Evolutionary conservation across 495 filamentous ascomycete species (phyloP).

Genomic region (Daldinia childiae): DNA sequence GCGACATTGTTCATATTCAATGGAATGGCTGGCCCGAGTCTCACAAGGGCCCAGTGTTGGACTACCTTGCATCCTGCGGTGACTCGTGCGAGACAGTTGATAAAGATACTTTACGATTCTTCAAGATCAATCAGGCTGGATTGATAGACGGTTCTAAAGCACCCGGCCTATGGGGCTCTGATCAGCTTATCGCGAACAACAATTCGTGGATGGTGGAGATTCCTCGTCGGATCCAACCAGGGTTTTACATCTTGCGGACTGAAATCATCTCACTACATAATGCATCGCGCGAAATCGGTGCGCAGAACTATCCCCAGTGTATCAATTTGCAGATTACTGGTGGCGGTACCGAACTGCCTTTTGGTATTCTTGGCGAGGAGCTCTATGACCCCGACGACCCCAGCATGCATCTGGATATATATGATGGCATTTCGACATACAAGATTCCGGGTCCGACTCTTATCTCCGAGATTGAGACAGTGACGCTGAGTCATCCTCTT

Average conservation of each 20-base stretch:
- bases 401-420: constrained; percentile 51
- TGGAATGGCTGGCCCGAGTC: constrained; percentile 73
- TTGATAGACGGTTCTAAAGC: constrained; percentile 58
- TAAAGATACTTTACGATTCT: constrained; percentile 71
- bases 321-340: constrained; percentile 65
- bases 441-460: constrained; percentile 62
- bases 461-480: constrained; percentile 50
- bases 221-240: constrained; percentile 65
- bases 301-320: constrained; percentile 79
- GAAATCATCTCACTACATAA: constrained; percentile 80
- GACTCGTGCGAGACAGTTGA: constrained; percentile 71
- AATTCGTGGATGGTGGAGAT: constrained; percentile 73
- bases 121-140: constrained; percentile 73
- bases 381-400: constrained; percentile 50
- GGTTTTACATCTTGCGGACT: constrained; percentile 77
- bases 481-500: constrained; percentile 29
- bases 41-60: constrained; percentile 61
- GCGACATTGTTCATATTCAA: constrained; percentile 65
- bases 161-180: constrained; percentile 63
- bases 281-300: constrained; percentile 63
- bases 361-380: constrained; percentile 40
- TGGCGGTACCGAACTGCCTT: constrained; percentile 48
- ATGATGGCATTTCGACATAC: constrained; percentile 57
- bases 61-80: constrained; percentile 77
- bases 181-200: constrained; percentile 73